Base-by-base conservation (phyloP, 352 stramenopile genomes). In the Blastocystis sp. region DNA sequence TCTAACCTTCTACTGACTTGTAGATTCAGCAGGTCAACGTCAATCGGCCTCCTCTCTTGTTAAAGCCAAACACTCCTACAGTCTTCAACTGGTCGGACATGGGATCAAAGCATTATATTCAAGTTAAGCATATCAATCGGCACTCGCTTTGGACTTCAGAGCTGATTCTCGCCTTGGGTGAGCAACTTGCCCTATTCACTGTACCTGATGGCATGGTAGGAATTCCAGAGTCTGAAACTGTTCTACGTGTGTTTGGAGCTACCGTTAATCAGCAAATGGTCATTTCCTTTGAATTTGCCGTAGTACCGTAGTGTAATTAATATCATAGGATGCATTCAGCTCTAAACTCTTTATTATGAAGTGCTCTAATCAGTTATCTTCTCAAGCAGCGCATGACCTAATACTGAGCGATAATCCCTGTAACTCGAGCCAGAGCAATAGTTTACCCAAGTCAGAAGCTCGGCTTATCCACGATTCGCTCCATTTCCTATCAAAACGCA, bases 91-190 rank as follows among this genome's bases (percentile, higher is more conserved):
- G 73, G 73, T 45, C 73, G 6, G 73, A 84, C 29, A 37, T 26
- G 5, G n/a, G 37, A 13, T 41, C 53, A 34, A 34, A 45, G 11
- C 73, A 56, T 26, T 23, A 43, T 6, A 9, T 84, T n/a, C 45
- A 84, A 53, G 34, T 84, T 55, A 50, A 84, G 26, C 29, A 84
- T 39, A 8, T n/a, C 4, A 50, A n/a, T 37, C 59, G 53, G 43
- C 53, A 84, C 29, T 84, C 73, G 18, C 39, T 84, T 7, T 84
- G 73, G 73, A 84, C 47, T 20, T 50, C 64, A 6, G 47, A 20
- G 11, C 43, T 84, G 2, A 43, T 37, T 18, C 20, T 84, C 7
- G 34, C 73, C 34, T 37, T 84, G 3, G 73, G 73, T 34, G 73
- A 84, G 39, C 73, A 84, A 55, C 26, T 84, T 29, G 47, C 23